Percentiles rank a stretch among this genome's conserved stretches.
These are phyloP conservation scores for Mucor lusitanicus DNA, from an alignment of 371 early-diverging fungal genomes.

Conservation along the genomic window DNA sequence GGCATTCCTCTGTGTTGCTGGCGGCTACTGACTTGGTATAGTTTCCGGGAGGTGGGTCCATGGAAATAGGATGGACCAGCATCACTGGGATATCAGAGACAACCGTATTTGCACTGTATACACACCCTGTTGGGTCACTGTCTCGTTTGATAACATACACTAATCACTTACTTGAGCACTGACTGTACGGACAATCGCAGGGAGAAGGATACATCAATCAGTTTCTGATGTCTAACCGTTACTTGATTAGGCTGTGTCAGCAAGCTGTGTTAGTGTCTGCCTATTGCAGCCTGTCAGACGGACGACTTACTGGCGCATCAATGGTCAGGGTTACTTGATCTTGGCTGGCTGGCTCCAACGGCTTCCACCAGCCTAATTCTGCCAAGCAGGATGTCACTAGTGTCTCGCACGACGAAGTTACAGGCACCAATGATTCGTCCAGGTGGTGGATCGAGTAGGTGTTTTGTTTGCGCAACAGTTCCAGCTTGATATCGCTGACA, in stretches of 20 bases:
- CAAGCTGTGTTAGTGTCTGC: not conserved
- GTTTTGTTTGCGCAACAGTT: slow-evolving; percentile 30
- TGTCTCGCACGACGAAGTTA: slow-evolving; percentile 25
- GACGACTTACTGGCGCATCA: slow-evolving; percentile 28
- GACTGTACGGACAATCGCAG: slow-evolving; percentile 22
- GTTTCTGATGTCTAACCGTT: slow-evolving; percentile 21
- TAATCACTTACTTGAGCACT: slow-evolving; percentile 13
- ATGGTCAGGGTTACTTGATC: slow-evolving; percentile 28
- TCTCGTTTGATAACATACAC: not conserved
- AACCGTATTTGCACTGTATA: not conserved
- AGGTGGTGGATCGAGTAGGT: not conserved
- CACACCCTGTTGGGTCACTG: not conserved
- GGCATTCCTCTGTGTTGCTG: not conserved
- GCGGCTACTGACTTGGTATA: not conserved
- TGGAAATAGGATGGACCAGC: slow-evolving; percentile 35
- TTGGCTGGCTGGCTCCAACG: slow-evolving; percentile 14
- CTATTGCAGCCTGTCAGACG: too few species aligned
- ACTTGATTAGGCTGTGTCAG: slow-evolving; percentile 17
- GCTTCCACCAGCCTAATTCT: slow-evolving; percentile 32
- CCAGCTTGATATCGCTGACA: slow-evolving; percentile 28
- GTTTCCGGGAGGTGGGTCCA: slow-evolving; percentile 37
- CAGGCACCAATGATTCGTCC: slow-evolving; percentile 2
- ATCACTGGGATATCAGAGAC: slow-evolving; percentile 30
- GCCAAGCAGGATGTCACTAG: slow-evolving; percentile 11
- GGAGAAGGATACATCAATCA: slow-evolving; percentile 29